phyloP scores from a whole-genome alignment of 1,284 basidiomycete genomes.

The Porogramme epimiltina region DNA sequence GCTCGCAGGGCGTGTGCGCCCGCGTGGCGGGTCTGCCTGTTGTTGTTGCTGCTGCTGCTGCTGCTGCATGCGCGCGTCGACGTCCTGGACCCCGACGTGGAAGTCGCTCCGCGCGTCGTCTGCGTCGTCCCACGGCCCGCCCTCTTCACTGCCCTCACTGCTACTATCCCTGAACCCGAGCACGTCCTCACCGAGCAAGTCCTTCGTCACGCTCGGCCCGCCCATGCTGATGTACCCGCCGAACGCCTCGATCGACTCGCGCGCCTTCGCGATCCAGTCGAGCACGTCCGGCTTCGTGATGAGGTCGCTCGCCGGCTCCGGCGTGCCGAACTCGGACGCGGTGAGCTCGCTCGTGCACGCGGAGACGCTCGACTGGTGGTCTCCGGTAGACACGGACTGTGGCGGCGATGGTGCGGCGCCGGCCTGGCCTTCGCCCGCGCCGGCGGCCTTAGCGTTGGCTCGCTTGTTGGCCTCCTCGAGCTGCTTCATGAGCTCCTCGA shows the following conservation, averaged over 20 bases:
- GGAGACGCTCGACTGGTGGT: constrained; percentile 20
- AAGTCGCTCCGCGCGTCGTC: constrained; percentile 18
- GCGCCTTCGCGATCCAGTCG: constrained; percentile 74
- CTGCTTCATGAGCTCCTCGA: constrained; percentile 65
- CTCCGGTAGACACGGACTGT: constrained; percentile 17
- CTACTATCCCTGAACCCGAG: constrained; percentile 22
- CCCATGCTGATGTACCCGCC: constrained; percentile 64
- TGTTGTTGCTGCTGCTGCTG: too few species aligned
- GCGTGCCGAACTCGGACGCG: constrained; percentile 26
- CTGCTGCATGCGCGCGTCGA: constrained; percentile 4
- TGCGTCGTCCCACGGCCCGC: constrained; percentile 8
- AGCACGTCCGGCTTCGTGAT: constrained; percentile 47
- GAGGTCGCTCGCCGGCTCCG: constrained; percentile 11
- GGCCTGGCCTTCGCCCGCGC: constrained; percentile 6
- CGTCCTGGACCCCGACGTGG: constrained; percentile 23
- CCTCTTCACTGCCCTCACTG: constrained; percentile 23
- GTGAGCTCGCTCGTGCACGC: constrained; percentile 16
- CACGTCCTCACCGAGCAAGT: constrained; percentile 45
- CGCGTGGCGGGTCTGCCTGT: constrained; percentile 8
- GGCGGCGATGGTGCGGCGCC: constrained; percentile 21
- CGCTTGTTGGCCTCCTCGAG: constrained; percentile 47
- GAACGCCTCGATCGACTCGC: constrained; percentile 64
- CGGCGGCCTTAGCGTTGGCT: constrained; percentile 17
- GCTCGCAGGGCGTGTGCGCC: constrained; percentile 7
- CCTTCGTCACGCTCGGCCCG: constrained; percentile 51